phyloP scores from a whole-genome alignment of 2,329 filamentous ascomycete genomes.

The Stromatinia cepivora region DNA sequence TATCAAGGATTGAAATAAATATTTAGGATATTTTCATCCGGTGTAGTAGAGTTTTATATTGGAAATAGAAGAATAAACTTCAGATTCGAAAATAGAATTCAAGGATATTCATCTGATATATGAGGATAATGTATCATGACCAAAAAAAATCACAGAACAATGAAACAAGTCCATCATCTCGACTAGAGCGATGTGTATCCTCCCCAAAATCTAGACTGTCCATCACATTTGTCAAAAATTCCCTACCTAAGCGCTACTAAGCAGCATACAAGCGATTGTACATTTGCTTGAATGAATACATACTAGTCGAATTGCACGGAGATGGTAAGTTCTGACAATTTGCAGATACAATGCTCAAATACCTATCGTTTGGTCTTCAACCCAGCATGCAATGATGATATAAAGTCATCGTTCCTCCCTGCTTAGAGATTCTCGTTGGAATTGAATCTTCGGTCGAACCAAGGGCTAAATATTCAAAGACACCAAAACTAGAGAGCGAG shows the following conservation, averaged over 20 bases:
- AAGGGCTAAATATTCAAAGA: background rate
- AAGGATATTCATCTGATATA: too few relatives aligned
- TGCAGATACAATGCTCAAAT: background rate
- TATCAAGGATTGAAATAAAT: too few relatives aligned
- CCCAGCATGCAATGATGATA: background rate
- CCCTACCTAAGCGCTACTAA: background rate
- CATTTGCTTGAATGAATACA: background rate
- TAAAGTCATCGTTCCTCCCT: background rate
- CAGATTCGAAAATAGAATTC: too few relatives aligned
- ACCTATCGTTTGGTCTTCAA: background rate
- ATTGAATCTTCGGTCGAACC: background rate
- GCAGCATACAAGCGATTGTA: background rate
- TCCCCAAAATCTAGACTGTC: background rate
- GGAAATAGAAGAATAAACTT: too few relatives aligned
- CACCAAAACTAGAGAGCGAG: background rate
- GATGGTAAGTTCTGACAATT: background rate
- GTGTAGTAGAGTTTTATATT: too few relatives aligned
- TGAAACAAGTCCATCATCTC: background rate
- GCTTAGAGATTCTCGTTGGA: too few relatives aligned
- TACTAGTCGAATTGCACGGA: background rate
- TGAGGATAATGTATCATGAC: background rate
- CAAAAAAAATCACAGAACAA: background rate
- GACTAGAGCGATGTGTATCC: background rate
- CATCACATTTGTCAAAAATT: background rate
- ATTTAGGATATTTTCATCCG: too few relatives aligned